These are phyloP conservation scores for Leishmania amazonensis DNA, from an alignment of 208 protist genomes.

Conservation along the genomic window DNA sequence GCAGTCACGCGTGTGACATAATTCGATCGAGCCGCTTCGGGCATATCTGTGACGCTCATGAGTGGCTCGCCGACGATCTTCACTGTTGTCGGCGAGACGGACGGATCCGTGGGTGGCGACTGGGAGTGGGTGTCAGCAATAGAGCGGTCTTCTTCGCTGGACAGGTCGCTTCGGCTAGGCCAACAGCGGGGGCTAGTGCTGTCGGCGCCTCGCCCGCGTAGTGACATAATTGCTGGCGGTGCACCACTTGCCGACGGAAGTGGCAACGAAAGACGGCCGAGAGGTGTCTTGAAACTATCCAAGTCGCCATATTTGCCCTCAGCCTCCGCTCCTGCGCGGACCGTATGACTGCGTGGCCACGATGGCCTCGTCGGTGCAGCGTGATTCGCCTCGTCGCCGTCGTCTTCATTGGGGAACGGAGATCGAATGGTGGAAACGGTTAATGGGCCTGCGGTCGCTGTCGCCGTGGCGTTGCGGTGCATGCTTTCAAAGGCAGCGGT, in stretches of 20 bases:
- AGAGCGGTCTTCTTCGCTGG: constrained; percentile 4
- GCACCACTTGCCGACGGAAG: background rate
- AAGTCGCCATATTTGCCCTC: constrained; percentile 31
- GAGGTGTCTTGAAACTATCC: background rate
- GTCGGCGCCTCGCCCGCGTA: background rate
- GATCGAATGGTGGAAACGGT: background rate
- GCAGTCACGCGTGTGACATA: background rate
- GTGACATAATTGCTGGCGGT: background rate
- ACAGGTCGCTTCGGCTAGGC: constrained; percentile 18
- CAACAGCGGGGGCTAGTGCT: background rate
- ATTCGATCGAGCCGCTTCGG: background rate
- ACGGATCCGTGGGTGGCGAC: background rate
- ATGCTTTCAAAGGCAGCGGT: background rate
- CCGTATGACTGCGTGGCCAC: background rate
- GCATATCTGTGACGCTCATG: constrained; percentile 7
- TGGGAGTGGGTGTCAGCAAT: constrained; percentile 1
- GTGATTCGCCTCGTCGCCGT: background rate
- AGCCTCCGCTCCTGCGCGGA: background rate
- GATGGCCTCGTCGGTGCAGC: background rate
- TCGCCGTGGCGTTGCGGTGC: no score
- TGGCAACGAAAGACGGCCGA: background rate
- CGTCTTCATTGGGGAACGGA: no score
- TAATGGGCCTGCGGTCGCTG: background rate
- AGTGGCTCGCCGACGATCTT: constrained; percentile 14
- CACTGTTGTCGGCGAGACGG: constrained; percentile 6